Conservation (phyloP, 2,329 filamentous ascomycete genomes). For the Dothideomycetes sp. region DNA sequence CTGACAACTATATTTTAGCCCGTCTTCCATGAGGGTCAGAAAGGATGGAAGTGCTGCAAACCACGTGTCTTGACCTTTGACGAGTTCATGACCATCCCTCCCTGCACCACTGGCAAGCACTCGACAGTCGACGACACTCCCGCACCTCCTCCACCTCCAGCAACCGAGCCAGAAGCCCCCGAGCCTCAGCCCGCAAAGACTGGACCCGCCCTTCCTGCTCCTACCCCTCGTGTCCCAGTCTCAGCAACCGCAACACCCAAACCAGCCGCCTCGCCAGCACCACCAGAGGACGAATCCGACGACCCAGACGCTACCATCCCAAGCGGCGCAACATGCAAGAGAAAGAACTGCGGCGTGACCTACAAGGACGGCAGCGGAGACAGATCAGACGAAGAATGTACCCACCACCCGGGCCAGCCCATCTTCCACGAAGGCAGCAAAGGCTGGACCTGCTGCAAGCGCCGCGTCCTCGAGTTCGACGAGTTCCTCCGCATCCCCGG, state of each 20-base stretch:
- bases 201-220: not conserved
- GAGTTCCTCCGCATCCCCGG: conserved; percentile 95
- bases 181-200: conserved; percentile 11
- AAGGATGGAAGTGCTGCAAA: conserved; percentile 99
- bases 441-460: conserved; percentile 94
- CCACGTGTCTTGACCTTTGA: conserved; percentile 93
- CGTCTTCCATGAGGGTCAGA: conserved; percentile 95
- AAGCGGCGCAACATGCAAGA: conserved; percentile 63
- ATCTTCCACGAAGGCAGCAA: conserved; percentile 98
- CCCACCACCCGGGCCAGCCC: conserved; percentile 79
- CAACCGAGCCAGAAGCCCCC: conserved; percentile 4
- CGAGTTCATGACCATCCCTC: conserved; percentile 86
- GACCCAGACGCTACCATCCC: conserved; percentile 65
- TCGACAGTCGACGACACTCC: conserved; percentile 71
- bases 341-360: conserved; percentile 58
- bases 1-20: too few species aligned
- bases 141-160: conserved; percentile 11
- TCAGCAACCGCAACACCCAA: conserved; percentile 11
- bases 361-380: conserved; percentile 47
- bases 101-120: conserved; percentile 88
- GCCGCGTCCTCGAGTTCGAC: conserved; percentile 89
- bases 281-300: conserved; percentile 72
- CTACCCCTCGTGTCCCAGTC: conserved; percentile 4
- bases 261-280: conserved; percentile 37
- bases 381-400: conserved; percentile 61